These are phyloP conservation scores for Boletus edulis DNA, from an alignment of 768 basidiomycete genomes.

Conservation along the genomic window DNA sequence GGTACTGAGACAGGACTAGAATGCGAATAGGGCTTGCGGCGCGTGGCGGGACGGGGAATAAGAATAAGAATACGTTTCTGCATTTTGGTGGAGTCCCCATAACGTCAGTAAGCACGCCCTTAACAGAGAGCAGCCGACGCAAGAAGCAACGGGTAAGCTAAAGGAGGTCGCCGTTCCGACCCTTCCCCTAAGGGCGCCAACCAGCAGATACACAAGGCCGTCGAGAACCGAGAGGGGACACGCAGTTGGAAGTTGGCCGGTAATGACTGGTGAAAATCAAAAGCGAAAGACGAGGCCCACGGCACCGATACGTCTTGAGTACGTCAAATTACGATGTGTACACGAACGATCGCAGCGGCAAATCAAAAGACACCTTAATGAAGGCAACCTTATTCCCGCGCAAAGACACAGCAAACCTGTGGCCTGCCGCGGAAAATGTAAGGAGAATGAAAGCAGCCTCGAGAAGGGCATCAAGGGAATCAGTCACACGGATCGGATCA, in stretches of 20 bases:
- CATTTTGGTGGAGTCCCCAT: slow-evolving; percentile 4
- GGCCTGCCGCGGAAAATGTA: slow-evolving; percentile 3
- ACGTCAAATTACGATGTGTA: slow-evolving; percentile 23
- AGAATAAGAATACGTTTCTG: not conserved
- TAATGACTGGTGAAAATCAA: slow-evolving; percentile 26
- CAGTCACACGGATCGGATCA: slow-evolving; percentile 19
- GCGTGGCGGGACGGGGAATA: slow-evolving; percentile 6
- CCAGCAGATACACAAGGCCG: too few species aligned
- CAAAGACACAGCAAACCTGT: slow-evolving; percentile 4
- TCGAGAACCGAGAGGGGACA: slow-evolving; percentile 7
- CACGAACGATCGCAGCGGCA: slow-evolving; percentile 14
- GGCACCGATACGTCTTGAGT: slow-evolving; percentile 27
- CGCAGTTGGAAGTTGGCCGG: slow-evolving; percentile 1
- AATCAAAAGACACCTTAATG: slow-evolving; percentile 19
- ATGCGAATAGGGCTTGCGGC: slow-evolving; percentile 3
- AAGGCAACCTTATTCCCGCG: slow-evolving; percentile 26
- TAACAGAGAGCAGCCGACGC: not conserved
- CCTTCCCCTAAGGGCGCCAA: not conserved
- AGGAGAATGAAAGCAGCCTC: slow-evolving; percentile 2
- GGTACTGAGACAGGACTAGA: slow-evolving; percentile 5
- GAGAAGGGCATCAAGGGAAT: slow-evolving; percentile 10
- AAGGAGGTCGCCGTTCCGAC: slow-evolving; percentile 19
- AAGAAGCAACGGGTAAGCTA: slow-evolving; percentile 5
- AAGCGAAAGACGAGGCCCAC: slow-evolving; percentile 14
- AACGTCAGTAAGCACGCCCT: slow-evolving; percentile 14